Evolutionary conservation across 2,329 filamentous ascomycete genomes (phyloP).

Genomic region (Pseudocercospora pini-densiflorae): DNA sequence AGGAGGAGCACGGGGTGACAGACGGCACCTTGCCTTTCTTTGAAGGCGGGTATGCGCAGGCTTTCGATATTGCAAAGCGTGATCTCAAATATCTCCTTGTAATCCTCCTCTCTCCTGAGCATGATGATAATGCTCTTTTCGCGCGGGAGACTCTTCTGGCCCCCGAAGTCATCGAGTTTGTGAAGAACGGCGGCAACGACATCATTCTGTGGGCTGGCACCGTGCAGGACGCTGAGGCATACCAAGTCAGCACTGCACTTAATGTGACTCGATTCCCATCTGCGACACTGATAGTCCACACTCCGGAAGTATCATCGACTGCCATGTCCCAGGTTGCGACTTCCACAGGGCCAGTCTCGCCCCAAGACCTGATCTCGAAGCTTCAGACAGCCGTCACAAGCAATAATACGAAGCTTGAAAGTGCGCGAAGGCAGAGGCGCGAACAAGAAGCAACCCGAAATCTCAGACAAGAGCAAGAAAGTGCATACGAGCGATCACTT

Average conservation of each 20-base stretch:
- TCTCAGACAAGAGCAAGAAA: conserved; percentile 86
- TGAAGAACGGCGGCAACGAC: conserved; percentile 76
- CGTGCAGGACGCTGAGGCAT: conserved; percentile 90
- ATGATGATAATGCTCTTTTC: conserved; percentile 87
- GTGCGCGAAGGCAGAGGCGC: conserved; percentile 73
- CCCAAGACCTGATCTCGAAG: conserved; percentile 74
- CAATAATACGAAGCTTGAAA: conserved; percentile 75
- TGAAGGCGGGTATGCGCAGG: conserved; percentile 89
- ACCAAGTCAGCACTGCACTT: conserved; percentile 86
- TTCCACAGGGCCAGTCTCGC: conserved; percentile 71
- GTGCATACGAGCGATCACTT: conserved; percentile 88
- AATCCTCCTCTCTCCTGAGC: conserved; percentile 85
- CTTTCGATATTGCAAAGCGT: conserved; percentile 85
- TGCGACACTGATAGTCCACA: conserved; percentile 82
- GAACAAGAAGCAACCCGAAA: conserved; percentile 82
- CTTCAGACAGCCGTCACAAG: conserved; percentile 74
- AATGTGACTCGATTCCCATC: conserved; percentile 94
- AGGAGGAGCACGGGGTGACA: conserved; percentile 79
- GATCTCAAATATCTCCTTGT: conserved; percentile 93
- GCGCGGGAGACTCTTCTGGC: conserved; percentile 80
- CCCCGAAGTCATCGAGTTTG: conserved; percentile 72
- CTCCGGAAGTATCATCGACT: conserved; percentile 79
- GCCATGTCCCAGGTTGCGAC: conserved; percentile 90
- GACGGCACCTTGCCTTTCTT: conserved; percentile 73
- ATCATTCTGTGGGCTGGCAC: conserved; percentile 92